Evolutionary conservation across 2,329 filamentous ascomycete genomes (phyloP).

Genomic region (Aspergillus carbonarius): DNA sequence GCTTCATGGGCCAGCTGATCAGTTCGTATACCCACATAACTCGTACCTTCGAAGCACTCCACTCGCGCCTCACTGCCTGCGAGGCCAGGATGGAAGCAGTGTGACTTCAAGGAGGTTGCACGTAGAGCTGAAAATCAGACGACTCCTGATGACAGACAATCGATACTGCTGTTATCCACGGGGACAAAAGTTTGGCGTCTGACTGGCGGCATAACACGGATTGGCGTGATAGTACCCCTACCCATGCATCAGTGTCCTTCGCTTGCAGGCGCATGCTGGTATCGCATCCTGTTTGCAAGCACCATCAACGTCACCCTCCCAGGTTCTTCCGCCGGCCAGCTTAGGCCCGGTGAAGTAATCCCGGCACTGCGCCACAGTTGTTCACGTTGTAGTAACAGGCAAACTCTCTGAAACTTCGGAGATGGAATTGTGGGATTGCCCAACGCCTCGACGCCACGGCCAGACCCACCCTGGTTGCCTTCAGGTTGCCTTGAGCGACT

Average conservation of each 20-base stretch:
- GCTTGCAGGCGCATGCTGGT: neutral
- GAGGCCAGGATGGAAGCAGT: neutral
- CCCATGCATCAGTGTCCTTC: neutral
- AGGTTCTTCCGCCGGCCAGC: neutral
- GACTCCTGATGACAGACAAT: neutral
- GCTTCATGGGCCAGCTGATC: neutral
- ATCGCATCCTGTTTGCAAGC: neutral
- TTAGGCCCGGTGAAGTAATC: neutral
- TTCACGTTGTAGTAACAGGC: neutral
- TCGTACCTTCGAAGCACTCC: neutral
- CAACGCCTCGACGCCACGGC: slow-evolving; percentile 37
- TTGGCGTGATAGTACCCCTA: neutral
- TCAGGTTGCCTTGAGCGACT: slow-evolving; percentile 26
- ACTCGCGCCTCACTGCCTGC: neutral
- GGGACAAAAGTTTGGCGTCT: neutral
- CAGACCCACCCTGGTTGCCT: slow-evolving; percentile 53
- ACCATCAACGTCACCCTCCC: neutral
- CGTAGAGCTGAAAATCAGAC: neutral
- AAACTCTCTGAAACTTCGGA: neutral
- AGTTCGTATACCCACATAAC: neutral
- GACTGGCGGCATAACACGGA: neutral
- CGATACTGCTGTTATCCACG: neutral
- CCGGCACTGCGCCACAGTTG: neutral
- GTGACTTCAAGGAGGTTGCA: neutral
- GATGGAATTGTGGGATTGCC: neutral